These are phyloP conservation scores for Cyberlindnera lachancei DNA, from an alignment of 805 yeast species.

Conservation along the genomic window DNA sequence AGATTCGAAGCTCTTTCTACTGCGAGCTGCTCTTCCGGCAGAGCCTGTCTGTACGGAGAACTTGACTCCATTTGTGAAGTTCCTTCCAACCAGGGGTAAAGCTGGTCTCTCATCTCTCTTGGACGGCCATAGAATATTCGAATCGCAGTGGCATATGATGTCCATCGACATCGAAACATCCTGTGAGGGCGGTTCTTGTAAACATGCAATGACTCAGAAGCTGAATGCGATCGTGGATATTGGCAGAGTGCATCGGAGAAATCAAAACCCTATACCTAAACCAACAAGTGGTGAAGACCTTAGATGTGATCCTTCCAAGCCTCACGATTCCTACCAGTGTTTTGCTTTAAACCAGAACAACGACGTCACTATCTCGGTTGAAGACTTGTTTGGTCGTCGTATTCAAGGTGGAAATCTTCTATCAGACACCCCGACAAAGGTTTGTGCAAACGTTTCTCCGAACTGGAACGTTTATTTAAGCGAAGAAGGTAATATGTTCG, in stretches of 20 bases:
- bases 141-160: slow-evolving; percentile 91
- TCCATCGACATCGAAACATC: slow-evolving; percentile 68
- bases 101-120: slow-evolving; percentile 79
- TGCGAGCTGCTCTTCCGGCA: slow-evolving; percentile 85
- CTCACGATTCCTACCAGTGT: slow-evolving; percentile 58
- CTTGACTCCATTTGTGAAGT: slow-evolving; percentile 83
- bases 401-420: slow-evolving; percentile 59
- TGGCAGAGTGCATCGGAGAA: slow-evolving; percentile 56
- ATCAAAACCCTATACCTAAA: slow-evolving; percentile 64
- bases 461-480: slow-evolving; percentile 40
- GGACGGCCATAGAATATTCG: slow-evolving; percentile 87
- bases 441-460: slow-evolving; percentile 37
- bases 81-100: slow-evolving; percentile 87
- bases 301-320: slow-evolving; percentile 63
- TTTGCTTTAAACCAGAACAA: slow-evolving; percentile 60
- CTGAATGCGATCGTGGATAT: slow-evolving; percentile 71
- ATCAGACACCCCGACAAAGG: slow-evolving; percentile 35
- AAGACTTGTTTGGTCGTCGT: slow-evolving; percentile 61
- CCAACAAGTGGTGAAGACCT: slow-evolving; percentile 68
- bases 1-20: slow-evolving; percentile 38
- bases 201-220: slow-evolving; percentile 50
- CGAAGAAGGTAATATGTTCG: slow-evolving; percentile 22
- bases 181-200: slow-evolving; percentile 39
- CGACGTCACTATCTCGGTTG: slow-evolving; percentile 43
- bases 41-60: slow-evolving; percentile 97